Conservation (phyloP, 768 basidiomycete species). For the Lactifluus rugatus region DNA sequence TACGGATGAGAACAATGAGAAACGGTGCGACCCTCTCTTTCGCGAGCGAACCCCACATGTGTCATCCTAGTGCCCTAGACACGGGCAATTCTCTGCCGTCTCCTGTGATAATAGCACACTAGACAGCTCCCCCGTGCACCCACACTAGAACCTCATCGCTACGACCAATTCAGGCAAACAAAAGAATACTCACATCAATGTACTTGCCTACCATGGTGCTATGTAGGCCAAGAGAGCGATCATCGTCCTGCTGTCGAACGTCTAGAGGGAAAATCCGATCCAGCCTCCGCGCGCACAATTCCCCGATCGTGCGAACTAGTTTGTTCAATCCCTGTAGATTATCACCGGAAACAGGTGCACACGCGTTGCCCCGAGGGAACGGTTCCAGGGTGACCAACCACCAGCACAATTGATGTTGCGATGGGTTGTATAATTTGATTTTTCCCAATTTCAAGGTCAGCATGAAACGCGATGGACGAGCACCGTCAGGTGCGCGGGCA, state of each 20-base stretch:
- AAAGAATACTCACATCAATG: conserved; percentile 18
- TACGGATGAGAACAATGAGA: conserved; percentile 16
- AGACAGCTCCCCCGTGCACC: neutral
- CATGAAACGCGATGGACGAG: neutral
- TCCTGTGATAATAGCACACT: conserved; percentile 3
- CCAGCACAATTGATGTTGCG: neutral
- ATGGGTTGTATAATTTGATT: conserved; percentile 7
- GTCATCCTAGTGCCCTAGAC: neutral
- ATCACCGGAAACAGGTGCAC: conserved; percentile 8
- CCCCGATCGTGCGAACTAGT: conserved; percentile 12
- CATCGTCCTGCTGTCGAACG: conserved; percentile 1
- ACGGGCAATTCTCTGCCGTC: neutral
- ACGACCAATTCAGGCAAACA: conserved; percentile 10
- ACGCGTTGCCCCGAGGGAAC: conserved; percentile 12
- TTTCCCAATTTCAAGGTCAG: conserved; percentile 7
- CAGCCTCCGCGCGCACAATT: conserved; percentile 12
- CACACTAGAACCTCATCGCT: conserved; percentile 4
- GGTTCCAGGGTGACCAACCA: neutral
- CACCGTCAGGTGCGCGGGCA: neutral
- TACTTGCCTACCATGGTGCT: conserved; percentile 14
- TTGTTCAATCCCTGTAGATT: conserved; percentile 12
- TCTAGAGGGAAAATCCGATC: conserved; percentile 15
- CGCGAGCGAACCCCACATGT: neutral
- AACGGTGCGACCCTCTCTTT: neutral
- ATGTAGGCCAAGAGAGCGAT: conserved; percentile 5